phyloP scores from a whole-genome alignment of 768 basidiomycete species.

The Termitomyces sp. region DNA sequence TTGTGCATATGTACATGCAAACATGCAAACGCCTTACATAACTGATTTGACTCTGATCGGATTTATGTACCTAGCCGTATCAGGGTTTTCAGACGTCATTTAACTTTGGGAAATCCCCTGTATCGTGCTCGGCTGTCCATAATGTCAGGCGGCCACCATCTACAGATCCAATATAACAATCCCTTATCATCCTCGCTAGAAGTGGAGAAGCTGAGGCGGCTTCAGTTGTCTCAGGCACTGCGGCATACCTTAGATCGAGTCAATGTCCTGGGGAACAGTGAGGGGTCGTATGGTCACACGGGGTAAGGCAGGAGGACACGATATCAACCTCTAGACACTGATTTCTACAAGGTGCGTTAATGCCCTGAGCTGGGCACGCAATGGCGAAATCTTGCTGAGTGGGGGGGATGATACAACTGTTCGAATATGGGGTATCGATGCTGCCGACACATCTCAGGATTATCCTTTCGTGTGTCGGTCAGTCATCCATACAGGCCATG shows the following conservation, averaged over 20 bases:
- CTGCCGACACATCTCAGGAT: constrained; percentile 35
- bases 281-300: constrained; percentile 52
- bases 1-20: background rate
- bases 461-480: constrained; percentile 66
- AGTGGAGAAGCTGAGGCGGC: constrained; percentile 24
- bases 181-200: constrained; percentile 17
- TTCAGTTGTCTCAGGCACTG: constrained; percentile 22
- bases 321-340: background rate
- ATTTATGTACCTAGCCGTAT: no score
- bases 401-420: constrained; percentile 77
- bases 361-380: constrained; percentile 68
- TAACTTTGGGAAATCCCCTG: background rate
- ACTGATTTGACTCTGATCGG: background rate
- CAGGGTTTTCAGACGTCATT: background rate
- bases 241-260: constrained; percentile 54
- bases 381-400: constrained; percentile 62
- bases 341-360: constrained; percentile 61
- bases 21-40: no score
- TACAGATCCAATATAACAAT: background rate
- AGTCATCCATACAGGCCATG: constrained; percentile 78
- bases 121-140: background rate
- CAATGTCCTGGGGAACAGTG: constrained; percentile 67
- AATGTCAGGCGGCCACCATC: background rate
- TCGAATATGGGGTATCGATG: constrained; percentile 75
- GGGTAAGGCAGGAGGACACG: constrained; percentile 42